A percentile compares a stretch with the other conserved stretches of the same genome.
Evolutionary conservation across 768 basidiomycete genomes (phyloP).

Genomic region (Mycena rebaudengoi): DNA sequence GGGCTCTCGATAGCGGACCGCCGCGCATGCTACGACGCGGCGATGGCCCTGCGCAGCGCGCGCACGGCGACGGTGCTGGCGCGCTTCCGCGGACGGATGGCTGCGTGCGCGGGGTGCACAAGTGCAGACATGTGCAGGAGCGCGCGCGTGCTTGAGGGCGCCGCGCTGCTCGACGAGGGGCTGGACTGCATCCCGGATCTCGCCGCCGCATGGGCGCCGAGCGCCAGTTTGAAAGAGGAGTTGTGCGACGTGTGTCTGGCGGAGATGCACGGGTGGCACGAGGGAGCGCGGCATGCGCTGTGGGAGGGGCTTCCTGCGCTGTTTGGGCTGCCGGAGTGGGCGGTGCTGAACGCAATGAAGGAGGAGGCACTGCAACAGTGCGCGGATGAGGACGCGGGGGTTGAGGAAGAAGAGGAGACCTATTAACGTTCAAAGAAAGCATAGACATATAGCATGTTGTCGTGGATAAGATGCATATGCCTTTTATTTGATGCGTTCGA

Average conservation of each 20-base stretch:
- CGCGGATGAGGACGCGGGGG: neutral
- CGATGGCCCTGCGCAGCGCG: neutral
- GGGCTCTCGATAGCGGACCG: neutral
- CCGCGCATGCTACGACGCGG: neutral
- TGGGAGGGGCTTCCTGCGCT: neutral
- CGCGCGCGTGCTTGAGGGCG: neutral
- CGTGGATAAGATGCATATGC: too few species aligned
- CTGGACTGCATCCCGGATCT: neutral
- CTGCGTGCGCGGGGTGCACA: neutral
- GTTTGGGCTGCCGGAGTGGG: conserved; percentile 10
- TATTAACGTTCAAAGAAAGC: too few species aligned
- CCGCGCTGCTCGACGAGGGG: neutral
- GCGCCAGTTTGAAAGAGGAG: neutral
- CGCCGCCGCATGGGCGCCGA: neutral
- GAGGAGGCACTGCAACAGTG: neutral
- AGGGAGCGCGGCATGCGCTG: neutral
- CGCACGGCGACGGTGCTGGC: neutral
- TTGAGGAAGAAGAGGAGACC: too few species aligned
- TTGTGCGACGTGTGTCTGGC: neutral
- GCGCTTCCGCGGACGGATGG: neutral
- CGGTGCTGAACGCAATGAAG: neutral
- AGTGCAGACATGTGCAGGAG: neutral
- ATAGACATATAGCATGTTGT: too few species aligned
- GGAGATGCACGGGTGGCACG: neutral
- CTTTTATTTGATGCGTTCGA: too few species aligned